A percentile compares a stretch with the other conserved stretches of the same genome.
phyloP scores from a whole-genome alignment of 148 eudicot species.

The Dysphania ambrosioides region DNA sequence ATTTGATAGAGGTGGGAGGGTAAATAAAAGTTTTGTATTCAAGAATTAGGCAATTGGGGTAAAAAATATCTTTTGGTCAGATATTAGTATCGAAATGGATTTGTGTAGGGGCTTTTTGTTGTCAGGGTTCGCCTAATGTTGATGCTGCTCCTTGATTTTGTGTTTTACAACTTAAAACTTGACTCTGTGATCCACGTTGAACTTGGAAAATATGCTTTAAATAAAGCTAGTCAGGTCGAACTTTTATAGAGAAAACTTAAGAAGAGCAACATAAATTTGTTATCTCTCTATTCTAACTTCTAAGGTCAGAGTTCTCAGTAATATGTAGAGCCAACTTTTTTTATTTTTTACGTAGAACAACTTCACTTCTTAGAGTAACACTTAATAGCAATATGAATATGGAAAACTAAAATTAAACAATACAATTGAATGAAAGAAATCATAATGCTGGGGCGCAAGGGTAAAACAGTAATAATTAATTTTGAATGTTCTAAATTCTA shows the following conservation, averaged over 20 bases:
- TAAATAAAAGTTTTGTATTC: background rate
- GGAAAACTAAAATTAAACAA: background rate
- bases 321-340: too few relatives aligned
- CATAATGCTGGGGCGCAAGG: background rate
- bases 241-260: too few relatives aligned
- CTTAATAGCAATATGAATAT: background rate
- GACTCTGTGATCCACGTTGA: too few relatives aligned
- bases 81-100: conserved; percentile 6
- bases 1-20: background rate
- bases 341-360: too few relatives aligned
- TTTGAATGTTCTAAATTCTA: background rate
- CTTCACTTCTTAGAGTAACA: too few relatives aligned
- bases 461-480: background rate
- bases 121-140: background rate
- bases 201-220: too few relatives aligned
- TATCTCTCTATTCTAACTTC: too few relatives aligned
- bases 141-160: background rate
- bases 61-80: conserved; percentile 18
- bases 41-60: background rate
- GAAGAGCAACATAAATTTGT: too few relatives aligned
- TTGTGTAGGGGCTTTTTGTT: conserved; percentile 7
- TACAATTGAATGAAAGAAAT: conserved; percentile 11
- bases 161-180: too few relatives aligned
- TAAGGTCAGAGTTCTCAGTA: too few relatives aligned
- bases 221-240: too few relatives aligned